Percentiles rank a stretch among this genome's conserved stretches.
These are phyloP conservation scores for Leptodermis oblonga DNA, from an alignment of 257 asterid species.

Conservation along the genomic window DNA sequence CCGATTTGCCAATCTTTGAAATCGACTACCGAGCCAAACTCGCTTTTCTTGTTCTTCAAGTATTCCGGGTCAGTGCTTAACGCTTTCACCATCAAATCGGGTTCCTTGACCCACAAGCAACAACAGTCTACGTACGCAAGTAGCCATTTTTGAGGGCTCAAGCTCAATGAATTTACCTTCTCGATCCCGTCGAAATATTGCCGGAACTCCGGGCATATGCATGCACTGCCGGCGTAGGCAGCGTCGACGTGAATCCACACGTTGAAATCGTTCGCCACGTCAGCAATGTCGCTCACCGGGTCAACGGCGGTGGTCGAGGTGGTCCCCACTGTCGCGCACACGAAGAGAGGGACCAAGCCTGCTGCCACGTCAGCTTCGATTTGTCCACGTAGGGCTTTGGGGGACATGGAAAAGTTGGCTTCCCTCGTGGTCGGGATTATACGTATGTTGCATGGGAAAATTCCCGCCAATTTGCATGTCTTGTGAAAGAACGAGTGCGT, in stretches of 20 bases:
- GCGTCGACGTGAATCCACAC: slow-evolving; percentile 78
- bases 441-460: slow-evolving; percentile 46
- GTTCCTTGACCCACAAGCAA: slow-evolving; percentile 71
- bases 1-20: slow-evolving; percentile 80
- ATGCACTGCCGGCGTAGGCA: slow-evolving; percentile 67
- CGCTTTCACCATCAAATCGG: slow-evolving; percentile 44
- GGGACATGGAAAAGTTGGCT: slow-evolving; percentile 35
- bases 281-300: slow-evolving; percentile 43
- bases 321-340: slow-evolving; percentile 69
- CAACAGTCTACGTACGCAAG: slow-evolving; percentile 58
- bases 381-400: slow-evolving; percentile 27
- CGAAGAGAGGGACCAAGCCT: slow-evolving; percentile 52
- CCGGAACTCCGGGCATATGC: slow-evolving; percentile 62
- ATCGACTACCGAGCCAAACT: slow-evolving; percentile 47
- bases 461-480: slow-evolving; percentile 65
- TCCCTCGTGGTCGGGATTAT: slow-evolving; percentile 40
- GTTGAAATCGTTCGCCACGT: slow-evolving; percentile 41
- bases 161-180: slow-evolving; percentile 57
- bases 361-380: slow-evolving; percentile 39
- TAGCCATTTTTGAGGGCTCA: slow-evolving; percentile 78
- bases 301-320: slow-evolving; percentile 76
- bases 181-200: slow-evolving; percentile 64
- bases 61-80: slow-evolving; percentile 58
- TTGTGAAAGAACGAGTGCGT: slow-evolving; percentile 65
- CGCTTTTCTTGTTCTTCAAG: slow-evolving; percentile 55